These are phyloP conservation scores for Hypoxylon rubiginosum DNA, from an alignment of 2,329 filamentous ascomycete species.

Conservation along the genomic window DNA sequence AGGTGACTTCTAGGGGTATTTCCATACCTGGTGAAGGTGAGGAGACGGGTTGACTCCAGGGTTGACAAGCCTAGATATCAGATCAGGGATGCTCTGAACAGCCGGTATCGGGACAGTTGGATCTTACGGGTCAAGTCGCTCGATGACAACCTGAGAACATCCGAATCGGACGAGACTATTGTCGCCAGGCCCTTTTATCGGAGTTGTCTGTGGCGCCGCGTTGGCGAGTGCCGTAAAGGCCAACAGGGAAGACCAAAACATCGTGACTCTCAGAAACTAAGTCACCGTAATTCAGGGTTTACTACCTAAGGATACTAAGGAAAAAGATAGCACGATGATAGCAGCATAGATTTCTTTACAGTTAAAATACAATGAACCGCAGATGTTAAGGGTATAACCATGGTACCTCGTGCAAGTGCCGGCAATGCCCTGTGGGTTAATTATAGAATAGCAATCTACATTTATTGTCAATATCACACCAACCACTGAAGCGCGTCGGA, in stretches of 20 bases:
- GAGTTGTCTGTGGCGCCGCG: conserved; percentile 42
- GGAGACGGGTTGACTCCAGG: conserved; percentile 39
- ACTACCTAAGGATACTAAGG: too few relatives aligned
- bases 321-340: neutral
- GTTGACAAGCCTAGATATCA: conserved; percentile 33
- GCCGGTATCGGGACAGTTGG: neutral
- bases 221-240: conserved; percentile 36
- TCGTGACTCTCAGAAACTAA: conserved; percentile 12
- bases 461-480: conserved; percentile 28
- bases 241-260: conserved; percentile 40
- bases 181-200: conserved; percentile 34
- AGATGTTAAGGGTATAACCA: conserved; percentile 4
- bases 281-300: neutral
- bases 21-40: conserved; percentile 37
- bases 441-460: conserved; percentile 25
- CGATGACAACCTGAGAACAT: conserved; percentile 45
- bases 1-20: neutral
- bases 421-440: conserved; percentile 1
- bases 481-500: conserved; percentile 1
- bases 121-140: conserved; percentile 41
- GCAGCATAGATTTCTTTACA: neutral
- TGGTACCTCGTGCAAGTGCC: conserved; percentile 25
- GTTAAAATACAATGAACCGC: neutral
- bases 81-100: conserved; percentile 13
- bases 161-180: conserved; percentile 46